Percentiles rank a stretch among this genome's conserved stretches.
Evolutionary conservation across 2,329 filamentous ascomycete species (phyloP).

Genomic region (Aspergillus quadricinctus): DNA sequence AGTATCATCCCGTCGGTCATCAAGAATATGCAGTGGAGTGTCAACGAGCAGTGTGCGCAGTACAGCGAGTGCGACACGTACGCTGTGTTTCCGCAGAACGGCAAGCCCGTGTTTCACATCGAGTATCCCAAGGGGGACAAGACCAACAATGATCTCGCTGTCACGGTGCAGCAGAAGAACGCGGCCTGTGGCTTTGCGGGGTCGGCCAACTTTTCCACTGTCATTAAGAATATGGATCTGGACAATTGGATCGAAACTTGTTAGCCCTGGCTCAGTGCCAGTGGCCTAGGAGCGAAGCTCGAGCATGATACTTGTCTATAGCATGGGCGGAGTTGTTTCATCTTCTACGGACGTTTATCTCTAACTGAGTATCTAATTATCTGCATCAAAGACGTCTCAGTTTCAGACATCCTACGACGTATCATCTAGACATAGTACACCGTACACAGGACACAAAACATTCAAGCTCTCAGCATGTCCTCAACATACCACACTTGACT

Average conservation of each 20-base stretch:
- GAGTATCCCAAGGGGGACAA: constrained; percentile 59
- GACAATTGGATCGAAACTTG: constrained; percentile 62
- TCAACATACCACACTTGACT: too few relatives aligned
- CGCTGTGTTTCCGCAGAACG: constrained; percentile 52
- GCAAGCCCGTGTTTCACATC: constrained; percentile 69
- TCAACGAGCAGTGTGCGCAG: constrained; percentile 66
- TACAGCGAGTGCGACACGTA: constrained; percentile 58
- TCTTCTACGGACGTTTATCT: too few relatives aligned
- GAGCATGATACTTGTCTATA: too few relatives aligned
- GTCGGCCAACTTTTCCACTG: constrained; percentile 55
- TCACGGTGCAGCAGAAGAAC: constrained; percentile 31
- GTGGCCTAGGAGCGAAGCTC: constrained; percentile 14
- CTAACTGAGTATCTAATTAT: too few relatives aligned
- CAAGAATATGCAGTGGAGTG: constrained; percentile 57
- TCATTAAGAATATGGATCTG: constrained; percentile 62
- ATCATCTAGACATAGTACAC: too few relatives aligned
- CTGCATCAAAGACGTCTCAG: too few relatives aligned
- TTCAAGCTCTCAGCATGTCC: too few relatives aligned
- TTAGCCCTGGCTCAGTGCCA: constrained; percentile 2
- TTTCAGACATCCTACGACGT: too few relatives aligned
- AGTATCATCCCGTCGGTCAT: constrained; percentile 53
- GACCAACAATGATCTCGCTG: constrained; percentile 29
- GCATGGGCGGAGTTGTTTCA: neutral
- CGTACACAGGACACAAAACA: too few relatives aligned
- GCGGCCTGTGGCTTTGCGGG: constrained; percentile 47